Evolutionary conservation across 768 basidiomycete genomes (phyloP), one percentile per base, ranked within the genome.

Genomic region (Leccinum olivaceopallidum): DNA sequence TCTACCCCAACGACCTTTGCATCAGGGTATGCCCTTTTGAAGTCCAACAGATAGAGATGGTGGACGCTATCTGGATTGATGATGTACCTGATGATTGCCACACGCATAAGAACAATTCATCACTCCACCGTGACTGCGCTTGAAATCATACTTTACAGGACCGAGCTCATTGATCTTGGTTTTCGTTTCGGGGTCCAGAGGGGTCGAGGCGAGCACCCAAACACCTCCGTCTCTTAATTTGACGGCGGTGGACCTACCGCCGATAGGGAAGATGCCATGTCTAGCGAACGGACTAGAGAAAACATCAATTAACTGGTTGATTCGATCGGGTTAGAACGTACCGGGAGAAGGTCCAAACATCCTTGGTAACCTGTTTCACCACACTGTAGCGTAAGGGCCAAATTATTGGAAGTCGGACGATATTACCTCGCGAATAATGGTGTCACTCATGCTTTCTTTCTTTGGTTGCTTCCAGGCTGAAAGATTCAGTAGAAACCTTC

Each of bases 121-220:
- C n/a, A 20, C 42, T 20, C n/a, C 39, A 56, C 32, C 32, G 32
- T 32, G 32, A 32, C 39, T 28, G 48, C 9, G 48, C 34, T 42
- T 10, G 4, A 55, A 18, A 24, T 55, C 28, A 28, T 57, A 88
- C 85, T 85, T 87, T 56, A 93, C 88, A 13, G 83, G 81, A 0
- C 93, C 91, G 2, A 94, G 75, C 26, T 80, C 77, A 51, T 84
- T 79, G 9, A 93, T 72, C 50, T 82, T 86, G 4, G 73, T 60
- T 68, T 87, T 87, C 3, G 91, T 93, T 28, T 85, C 84, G 3
- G 77, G 75, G 39, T 84, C 82, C 56, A 92, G 75, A 1, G 90
- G 88, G 8, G 88, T 88, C 1, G 91, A 93, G 0, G 90, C 92
- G n/a, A 93, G 77, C 13, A 94, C 79, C 85, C 91, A 95, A 28